Evolutionary conservation across 192 early-diverging fungal genomes (phyloP).

Genomic region (Coemansia sp.): DNA sequence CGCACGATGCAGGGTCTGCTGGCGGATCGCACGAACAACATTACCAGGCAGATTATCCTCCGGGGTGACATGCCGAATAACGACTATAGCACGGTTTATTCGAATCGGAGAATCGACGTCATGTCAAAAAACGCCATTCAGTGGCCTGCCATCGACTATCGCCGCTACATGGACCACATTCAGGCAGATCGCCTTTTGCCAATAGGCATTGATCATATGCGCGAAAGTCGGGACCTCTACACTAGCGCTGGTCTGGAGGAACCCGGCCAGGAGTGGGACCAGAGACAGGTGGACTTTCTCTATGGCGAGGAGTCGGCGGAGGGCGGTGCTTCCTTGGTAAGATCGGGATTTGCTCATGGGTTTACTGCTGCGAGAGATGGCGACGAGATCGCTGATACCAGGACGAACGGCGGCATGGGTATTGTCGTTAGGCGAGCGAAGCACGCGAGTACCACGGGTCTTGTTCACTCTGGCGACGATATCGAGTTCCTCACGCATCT

Average conservation of each 20-base stretch:
- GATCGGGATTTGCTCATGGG: neutral
- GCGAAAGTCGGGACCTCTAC: neutral
- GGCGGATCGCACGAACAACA: slow-evolving; percentile 10
- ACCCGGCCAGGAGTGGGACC: slow-evolving; percentile 30
- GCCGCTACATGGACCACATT: slow-evolving; percentile 11
- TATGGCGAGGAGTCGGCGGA: neutral
- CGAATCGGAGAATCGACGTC: neutral
- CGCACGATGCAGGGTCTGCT: slow-evolving; percentile 25
- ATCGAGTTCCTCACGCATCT: slow-evolving; percentile 19
- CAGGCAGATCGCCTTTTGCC: neutral
- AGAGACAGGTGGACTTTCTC: slow-evolving; percentile 11
- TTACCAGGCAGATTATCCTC: slow-evolving; percentile 22
- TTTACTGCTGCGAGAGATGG: slow-evolving; percentile 3
- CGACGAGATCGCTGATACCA: slow-evolving; percentile 18
- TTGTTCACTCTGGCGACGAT: neutral
- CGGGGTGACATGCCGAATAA: slow-evolving; percentile 8
- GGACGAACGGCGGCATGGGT: slow-evolving; percentile 35
- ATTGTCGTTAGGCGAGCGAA: slow-evolving; percentile 13
- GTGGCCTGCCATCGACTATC: slow-evolving; percentile 23
- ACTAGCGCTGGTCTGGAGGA: slow-evolving; percentile 23
- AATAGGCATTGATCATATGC: slow-evolving; percentile 16
- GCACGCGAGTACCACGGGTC: neutral
- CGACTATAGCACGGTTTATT: neutral
- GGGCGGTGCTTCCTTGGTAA: neutral
- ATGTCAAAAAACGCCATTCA: neutral